Evolutionary conservation across 441 rosid genomes (phyloP).

Genomic region (Populus hybrid): DNA sequence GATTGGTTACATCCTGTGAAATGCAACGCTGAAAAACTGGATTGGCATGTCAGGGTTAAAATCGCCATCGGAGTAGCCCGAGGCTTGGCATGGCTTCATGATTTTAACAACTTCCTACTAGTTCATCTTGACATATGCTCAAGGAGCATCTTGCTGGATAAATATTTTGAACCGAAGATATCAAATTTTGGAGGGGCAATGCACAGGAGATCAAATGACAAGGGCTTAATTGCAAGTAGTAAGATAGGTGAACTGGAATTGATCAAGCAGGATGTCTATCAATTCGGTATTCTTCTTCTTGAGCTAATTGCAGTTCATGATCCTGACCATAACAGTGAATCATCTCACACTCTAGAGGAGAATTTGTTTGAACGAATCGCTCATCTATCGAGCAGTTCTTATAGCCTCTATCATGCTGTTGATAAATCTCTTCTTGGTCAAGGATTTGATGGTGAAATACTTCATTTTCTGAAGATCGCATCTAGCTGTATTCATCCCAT

Average conservation of each 20-base stretch:
- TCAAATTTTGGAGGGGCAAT: too few relatives aligned
- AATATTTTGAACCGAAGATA: conserved; percentile 1
- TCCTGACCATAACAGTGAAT: too few relatives aligned
- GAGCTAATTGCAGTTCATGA: too few relatives aligned
- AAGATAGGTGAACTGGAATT: conserved; percentile 18
- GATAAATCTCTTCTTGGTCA: conserved; percentile 3
- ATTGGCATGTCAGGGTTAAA: too few relatives aligned
- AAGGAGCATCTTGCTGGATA: conserved; percentile 27
- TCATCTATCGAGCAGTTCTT: neutral
- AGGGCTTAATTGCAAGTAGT: neutral
- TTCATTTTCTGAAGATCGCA: neutral
- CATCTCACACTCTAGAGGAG: neutral
- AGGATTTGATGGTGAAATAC: neutral
- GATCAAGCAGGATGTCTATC: conserved; percentile 20
- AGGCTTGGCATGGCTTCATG: conserved; percentile 39
- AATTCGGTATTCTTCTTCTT: too few relatives aligned
- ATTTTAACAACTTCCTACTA: conserved; percentile 23
- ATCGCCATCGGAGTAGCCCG: too few relatives aligned
- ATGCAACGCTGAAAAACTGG: too few relatives aligned
- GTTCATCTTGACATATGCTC: conserved; percentile 33
- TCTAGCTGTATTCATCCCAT: conserved; percentile 4
- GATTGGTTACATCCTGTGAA: too few relatives aligned
- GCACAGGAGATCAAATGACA: too few relatives aligned
- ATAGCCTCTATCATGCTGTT: conserved; percentile 12
- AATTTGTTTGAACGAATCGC: neutral